phyloP scores from a whole-genome alignment of 352 stramenopile genomes.

The Plasmopara muralis region DNA sequence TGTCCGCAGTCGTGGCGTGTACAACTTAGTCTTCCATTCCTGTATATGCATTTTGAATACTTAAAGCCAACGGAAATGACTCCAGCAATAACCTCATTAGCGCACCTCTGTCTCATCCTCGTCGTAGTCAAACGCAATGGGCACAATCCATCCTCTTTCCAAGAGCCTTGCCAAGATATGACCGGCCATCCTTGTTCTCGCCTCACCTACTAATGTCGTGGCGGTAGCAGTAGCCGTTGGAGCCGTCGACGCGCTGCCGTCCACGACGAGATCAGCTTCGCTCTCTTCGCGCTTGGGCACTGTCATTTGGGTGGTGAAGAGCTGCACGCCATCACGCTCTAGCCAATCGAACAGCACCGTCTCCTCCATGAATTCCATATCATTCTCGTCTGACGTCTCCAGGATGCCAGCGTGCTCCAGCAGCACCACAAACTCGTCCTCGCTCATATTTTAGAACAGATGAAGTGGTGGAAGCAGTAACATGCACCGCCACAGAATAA shows the following conservation, averaged over 20 bases:
- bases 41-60: conserved; percentile 4
- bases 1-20: conserved; percentile 53
- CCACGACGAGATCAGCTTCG: conserved; percentile 21
- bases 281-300: conserved; percentile 13
- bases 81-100: neutral
- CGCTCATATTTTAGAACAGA: conserved; percentile 38
- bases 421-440: conserved; percentile 83
- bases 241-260: conserved; percentile 15
- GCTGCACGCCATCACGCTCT: conserved; percentile 55
- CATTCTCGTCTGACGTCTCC: conserved; percentile 59
- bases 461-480: conserved; percentile 13
- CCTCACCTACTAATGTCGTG: conserved; percentile 26
- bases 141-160: conserved; percentile 51
- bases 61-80: neutral
- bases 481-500: neutral
- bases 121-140: conserved; percentile 45
- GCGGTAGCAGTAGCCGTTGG: conserved; percentile 15
- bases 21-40: conserved; percentile 47
- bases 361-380: conserved; percentile 66
- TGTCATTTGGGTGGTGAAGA: conserved; percentile 40
- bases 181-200: conserved; percentile 31
- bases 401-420: conserved; percentile 73
- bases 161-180: conserved; percentile 50
- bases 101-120: conserved; percentile 38
- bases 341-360: conserved; percentile 63